These are phyloP conservation scores for Ceratocystis cubensis DNA, from an alignment of 2,329 filamentous ascomycete genomes.

Conservation along the genomic window DNA sequence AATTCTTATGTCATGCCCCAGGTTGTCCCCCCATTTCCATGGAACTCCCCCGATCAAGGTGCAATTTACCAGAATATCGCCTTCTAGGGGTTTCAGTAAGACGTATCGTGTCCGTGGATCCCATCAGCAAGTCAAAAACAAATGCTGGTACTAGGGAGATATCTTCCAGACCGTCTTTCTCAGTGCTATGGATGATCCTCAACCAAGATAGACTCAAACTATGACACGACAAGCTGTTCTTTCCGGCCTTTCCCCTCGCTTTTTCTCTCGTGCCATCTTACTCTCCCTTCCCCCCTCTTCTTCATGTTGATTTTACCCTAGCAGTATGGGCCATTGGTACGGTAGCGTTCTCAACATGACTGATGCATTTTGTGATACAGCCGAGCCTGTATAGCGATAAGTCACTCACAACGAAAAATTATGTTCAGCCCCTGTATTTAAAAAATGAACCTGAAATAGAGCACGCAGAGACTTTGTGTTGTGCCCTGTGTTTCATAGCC, in stretches of 20 bases:
- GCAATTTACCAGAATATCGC: slow-evolving; percentile 4
- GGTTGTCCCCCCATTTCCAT: background rate
- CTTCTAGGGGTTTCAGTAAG: background rate
- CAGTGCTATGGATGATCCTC: background rate
- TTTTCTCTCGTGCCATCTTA: no score
- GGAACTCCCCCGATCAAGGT: background rate
- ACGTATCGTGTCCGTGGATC: background rate
- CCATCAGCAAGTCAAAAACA: background rate
- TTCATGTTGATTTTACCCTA: background rate
- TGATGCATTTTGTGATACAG: background rate
- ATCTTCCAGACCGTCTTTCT: background rate
- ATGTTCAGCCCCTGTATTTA: background rate
- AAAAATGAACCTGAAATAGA: background rate
- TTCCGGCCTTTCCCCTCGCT: background rate
- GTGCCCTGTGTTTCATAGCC: background rate
- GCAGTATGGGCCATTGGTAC: background rate
- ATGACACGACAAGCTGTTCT: background rate
- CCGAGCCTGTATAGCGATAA: background rate
- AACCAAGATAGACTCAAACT: background rate
- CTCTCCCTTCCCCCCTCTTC: background rate
- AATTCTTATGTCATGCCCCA: background rate
- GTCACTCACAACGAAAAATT: background rate
- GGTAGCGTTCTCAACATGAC: background rate
- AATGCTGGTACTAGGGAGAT: background rate
- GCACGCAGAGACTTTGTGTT: background rate